Conservation (phyloP, 2,329 filamentous ascomycete genomes). For the Xylaria digitata region DNA sequence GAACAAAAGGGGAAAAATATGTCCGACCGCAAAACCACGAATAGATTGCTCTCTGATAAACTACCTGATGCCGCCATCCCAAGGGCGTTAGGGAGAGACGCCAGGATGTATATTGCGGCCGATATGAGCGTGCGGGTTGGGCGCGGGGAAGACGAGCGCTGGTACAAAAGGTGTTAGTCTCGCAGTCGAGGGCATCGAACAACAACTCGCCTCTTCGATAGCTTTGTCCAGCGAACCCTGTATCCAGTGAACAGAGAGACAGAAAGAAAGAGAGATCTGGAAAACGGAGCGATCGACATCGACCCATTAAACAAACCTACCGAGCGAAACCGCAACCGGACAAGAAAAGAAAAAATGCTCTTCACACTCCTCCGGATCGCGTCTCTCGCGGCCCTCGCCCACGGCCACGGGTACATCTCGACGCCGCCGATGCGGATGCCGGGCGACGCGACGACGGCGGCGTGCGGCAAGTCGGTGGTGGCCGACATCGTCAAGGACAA, state of each 20-base stretch:
- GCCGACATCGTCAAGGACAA: conserved; percentile 44
- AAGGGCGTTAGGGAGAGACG: not conserved
- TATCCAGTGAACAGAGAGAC: not conserved
- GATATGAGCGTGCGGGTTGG: conserved; percentile 11
- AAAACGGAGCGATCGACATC: conserved; percentile 4
- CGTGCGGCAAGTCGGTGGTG: conserved; percentile 45
- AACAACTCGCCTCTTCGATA: not conserved
- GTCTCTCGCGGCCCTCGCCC: conserved; percentile 42
- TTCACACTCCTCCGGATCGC: conserved; percentile 38
- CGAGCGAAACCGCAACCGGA: not conserved
- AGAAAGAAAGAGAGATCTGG: not conserved
- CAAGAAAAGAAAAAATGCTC: conserved; percentile 37
- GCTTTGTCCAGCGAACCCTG: not conserved
- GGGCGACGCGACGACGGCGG: conserved; percentile 42
- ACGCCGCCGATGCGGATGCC: conserved; percentile 43
- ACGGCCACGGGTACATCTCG: conserved; percentile 46
- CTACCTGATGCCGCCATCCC: conserved; percentile 2
- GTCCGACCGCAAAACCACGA: conserved; percentile 18
- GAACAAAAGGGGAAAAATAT: not conserved
- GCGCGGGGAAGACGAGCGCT: conserved; percentile 9
- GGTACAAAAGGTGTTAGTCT: conserved; percentile 14
- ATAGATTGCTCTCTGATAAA: conserved; percentile 29
- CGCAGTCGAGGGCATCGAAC: not conserved
- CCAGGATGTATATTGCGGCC: conserved; percentile 11
- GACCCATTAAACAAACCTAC: too few relatives aligned